These are phyloP conservation scores for Pyrenochaeta sp. DNA, from an alignment of 2,329 filamentous ascomycete genomes.

Conservation along the genomic window DNA sequence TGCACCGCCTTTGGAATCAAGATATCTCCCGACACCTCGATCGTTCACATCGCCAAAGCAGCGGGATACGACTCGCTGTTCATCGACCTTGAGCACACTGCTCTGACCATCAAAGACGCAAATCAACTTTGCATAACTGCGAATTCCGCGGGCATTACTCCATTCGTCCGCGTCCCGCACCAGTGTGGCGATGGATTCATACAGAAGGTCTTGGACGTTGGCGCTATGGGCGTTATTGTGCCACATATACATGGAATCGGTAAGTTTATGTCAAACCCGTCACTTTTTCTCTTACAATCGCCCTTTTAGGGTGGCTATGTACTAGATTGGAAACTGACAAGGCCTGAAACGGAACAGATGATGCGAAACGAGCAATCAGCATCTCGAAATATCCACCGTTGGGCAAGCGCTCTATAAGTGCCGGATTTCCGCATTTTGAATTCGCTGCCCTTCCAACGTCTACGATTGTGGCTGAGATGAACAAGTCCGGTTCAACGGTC, in stretches of 20 bases:
- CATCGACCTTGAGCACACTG: constrained; percentile 51
- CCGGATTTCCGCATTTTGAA: constrained; percentile 4
- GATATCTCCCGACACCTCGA: constrained; percentile 31
- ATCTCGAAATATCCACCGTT: constrained; percentile 7
- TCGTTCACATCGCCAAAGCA: constrained; percentile 45
- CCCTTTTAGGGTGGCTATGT: too few relatives aligned
- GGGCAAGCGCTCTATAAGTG: constrained; percentile 10
- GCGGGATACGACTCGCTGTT: constrained; percentile 49
- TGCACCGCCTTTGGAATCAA: constrained; percentile 31
- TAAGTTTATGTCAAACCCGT: not conserved
- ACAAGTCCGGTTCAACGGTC: constrained; percentile 6
- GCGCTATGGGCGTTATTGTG: constrained; percentile 23
- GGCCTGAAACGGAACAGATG: not conserved
- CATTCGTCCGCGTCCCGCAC: constrained; percentile 42
- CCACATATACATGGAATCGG: constrained; percentile 13
- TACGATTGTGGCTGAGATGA: constrained; percentile 3
- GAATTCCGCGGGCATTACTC: constrained; percentile 35
- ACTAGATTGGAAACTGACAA: too few relatives aligned
- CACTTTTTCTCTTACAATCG: too few relatives aligned
- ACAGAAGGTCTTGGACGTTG: constrained; percentile 41
- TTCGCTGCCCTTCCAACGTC: not conserved
- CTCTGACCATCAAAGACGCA: constrained; percentile 39
- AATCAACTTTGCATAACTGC: constrained; percentile 39
- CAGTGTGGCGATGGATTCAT: constrained; percentile 44
- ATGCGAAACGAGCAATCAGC: not conserved